Percentiles rank a stretch among this genome's conserved stretches.
These are phyloP conservation scores for Teunomyces cretensis DNA, from an alignment of 805 yeast genomes.

Conservation along the genomic window DNA sequence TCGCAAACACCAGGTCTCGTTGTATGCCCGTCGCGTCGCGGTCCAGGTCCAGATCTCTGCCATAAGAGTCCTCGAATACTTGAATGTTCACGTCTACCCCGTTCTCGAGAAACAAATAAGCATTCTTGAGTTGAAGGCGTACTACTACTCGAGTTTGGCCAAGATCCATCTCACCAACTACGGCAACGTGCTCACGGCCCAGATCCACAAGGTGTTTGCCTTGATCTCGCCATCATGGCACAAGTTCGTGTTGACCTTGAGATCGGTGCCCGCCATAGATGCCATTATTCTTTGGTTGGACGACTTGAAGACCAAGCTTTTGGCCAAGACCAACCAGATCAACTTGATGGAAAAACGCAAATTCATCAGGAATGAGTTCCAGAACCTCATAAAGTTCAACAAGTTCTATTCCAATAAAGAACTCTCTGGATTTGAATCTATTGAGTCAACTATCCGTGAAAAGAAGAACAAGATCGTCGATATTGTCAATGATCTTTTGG, in stretches of 20 bases:
- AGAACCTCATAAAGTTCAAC: constrained; percentile 21
- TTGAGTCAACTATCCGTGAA: neutral
- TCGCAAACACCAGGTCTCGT: neutral
- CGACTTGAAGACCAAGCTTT: neutral
- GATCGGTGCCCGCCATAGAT: neutral
- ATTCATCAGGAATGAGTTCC: constrained; percentile 26
- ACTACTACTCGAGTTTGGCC: neutral
- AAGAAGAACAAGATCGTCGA: constrained; percentile 3
- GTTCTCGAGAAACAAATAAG: neutral
- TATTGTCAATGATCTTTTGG: constrained; percentile 6
- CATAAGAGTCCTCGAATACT: neutral
- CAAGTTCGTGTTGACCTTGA: neutral
- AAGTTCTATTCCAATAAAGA: constrained; percentile 9
- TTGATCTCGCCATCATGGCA: neutral
- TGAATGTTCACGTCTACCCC: neutral
- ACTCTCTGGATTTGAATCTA: neutral
- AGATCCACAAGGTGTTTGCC: neutral
- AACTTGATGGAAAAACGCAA: constrained; percentile 20
- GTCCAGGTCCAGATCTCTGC: neutral
- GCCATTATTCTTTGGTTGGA: neutral
- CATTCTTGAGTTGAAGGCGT: neutral
- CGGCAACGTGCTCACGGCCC: neutral
- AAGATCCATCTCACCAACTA: neutral
- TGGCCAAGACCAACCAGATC: neutral
- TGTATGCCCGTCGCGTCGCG: neutral